A percentile compares a stretch with the other conserved stretches of the same genome.
phyloP scores from a whole-genome alignment of 2,329 filamentous ascomycete genomes.

The Ascochyta pisi region DNA sequence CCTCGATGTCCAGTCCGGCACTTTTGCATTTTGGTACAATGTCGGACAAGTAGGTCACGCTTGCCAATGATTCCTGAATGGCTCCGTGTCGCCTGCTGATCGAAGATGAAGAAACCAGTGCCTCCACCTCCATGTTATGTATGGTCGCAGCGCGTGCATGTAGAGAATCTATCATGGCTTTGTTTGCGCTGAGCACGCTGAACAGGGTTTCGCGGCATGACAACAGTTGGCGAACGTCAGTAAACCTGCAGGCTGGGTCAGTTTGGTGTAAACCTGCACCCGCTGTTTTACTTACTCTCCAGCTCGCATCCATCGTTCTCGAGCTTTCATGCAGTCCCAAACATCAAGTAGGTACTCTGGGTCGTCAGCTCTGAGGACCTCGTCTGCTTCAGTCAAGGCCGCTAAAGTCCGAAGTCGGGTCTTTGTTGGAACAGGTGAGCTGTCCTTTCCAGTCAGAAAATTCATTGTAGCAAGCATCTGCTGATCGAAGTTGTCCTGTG shows the following conservation, averaged over 20 bases:
- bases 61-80: constrained; percentile 84
- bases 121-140: constrained; percentile 75
- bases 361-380: constrained; percentile 70
- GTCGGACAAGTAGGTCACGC: constrained; percentile 81
- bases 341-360: constrained; percentile 66
- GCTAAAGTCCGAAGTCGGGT: constrained; percentile 60
- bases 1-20: constrained; percentile 78
- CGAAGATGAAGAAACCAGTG: constrained; percentile 76
- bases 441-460: constrained; percentile 35
- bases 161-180: constrained; percentile 66
- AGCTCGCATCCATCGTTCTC: constrained; percentile 81
- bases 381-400: constrained; percentile 80
- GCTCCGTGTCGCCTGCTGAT: constrained; percentile 82
- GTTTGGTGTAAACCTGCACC: background rate
- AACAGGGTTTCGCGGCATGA: constrained; percentile 84
- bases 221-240: constrained; percentile 80
- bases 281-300: constrained; percentile 68
- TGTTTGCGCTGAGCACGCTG: constrained; percentile 76
- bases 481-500: constrained; percentile 66
- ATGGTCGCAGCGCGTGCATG: constrained; percentile 69
- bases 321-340: constrained; percentile 68
- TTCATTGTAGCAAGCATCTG: constrained; percentile 61
- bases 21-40: constrained; percentile 73
- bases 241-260: constrained; percentile 60
- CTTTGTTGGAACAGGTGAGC: constrained; percentile 34